phyloP scores from a whole-genome alignment of 2,329 filamentous ascomycete genomes.

The Aspergillus udagawae region DNA sequence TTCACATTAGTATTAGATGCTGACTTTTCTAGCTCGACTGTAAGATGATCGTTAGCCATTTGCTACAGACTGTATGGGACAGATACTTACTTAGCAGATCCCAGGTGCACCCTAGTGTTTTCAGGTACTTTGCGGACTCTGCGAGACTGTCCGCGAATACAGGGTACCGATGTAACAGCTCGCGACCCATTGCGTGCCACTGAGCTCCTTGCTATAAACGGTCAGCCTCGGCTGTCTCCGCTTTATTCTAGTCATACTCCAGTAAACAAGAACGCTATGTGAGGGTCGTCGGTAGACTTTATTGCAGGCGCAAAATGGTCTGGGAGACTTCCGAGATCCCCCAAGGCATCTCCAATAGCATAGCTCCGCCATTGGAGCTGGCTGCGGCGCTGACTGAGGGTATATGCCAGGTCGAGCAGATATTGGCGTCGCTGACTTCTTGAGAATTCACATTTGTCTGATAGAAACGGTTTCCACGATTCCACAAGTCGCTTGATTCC shows the following conservation, averaged over 20 bases:
- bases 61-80: neutral
- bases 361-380: neutral
- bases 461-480: neutral
- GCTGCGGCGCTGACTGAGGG: slow-evolving; percentile 2
- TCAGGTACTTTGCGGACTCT: slow-evolving; percentile 10
- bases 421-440: neutral
- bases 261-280: neutral
- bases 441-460: neutral
- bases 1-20: neutral
- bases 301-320: neutral
- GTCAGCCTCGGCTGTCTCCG: neutral
- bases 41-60: neutral
- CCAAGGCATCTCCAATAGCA: neutral
- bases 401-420: slow-evolving; percentile 1
- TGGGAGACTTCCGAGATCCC: neutral
- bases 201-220: slow-evolving; percentile 22
- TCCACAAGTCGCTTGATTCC: slow-evolving; percentile 5
- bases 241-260: neutral
- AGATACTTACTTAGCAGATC: slow-evolving; percentile 1
- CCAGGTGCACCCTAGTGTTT: slow-evolving; percentile 9
- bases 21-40: neutral
- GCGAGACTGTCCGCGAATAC: slow-evolving; percentile 9
- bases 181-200: slow-evolving; percentile 25
- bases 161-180: slow-evolving; percentile 15
- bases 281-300: neutral